Evolutionary conservation across 2,329 filamentous ascomycete genomes (phyloP).

Genomic region (Trichoderma semiorbis): DNA sequence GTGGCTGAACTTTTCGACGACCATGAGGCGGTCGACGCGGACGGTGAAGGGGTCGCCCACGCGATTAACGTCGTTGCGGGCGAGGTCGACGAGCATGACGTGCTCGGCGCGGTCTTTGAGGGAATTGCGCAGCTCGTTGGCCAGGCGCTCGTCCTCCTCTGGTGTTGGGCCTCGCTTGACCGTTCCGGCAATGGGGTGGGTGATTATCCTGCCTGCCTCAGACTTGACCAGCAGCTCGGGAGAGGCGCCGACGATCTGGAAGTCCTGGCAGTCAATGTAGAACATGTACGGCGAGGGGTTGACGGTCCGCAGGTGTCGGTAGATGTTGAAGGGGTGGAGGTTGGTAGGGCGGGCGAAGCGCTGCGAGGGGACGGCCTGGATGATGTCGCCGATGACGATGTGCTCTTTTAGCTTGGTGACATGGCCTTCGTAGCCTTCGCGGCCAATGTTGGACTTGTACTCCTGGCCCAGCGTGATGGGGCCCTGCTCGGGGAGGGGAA

Average conservation of each 20-base stretch:
- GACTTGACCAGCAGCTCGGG: conserved; percentile 93
- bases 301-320: conserved; percentile 91
- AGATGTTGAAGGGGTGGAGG: conserved; percentile 96
- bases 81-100: conserved; percentile 82
- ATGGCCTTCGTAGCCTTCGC: conserved; percentile 83
- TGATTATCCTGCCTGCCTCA: conserved; percentile 82
- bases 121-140: conserved; percentile 70
- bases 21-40: conserved; percentile 90
- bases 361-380: conserved; percentile 95
- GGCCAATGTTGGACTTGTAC: conserved; percentile 90
- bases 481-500: conserved; percentile 71
- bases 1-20: conserved; percentile 90
- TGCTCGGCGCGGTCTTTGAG: conserved; percentile 61
- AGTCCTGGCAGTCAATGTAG: conserved; percentile 86
- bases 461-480: conserved; percentile 70
- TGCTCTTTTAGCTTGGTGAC: conserved; percentile 84
- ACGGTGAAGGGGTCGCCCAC: conserved; percentile 89
- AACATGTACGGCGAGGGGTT: conserved; percentile 98
- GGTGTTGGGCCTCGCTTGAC: conserved; percentile 79
- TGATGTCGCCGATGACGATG: conserved; percentile 89
- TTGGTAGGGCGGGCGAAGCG: conserved; percentile 84
- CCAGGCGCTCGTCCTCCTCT: conserved; percentile 77
- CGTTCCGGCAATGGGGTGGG: conserved; percentile 94
- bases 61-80: conserved; percentile 93
- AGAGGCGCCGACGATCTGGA: conserved; percentile 92